Base-by-base conservation (phyloP, 495 filamentous ascomycete genomes). In the Podospora sp. region DNA sequence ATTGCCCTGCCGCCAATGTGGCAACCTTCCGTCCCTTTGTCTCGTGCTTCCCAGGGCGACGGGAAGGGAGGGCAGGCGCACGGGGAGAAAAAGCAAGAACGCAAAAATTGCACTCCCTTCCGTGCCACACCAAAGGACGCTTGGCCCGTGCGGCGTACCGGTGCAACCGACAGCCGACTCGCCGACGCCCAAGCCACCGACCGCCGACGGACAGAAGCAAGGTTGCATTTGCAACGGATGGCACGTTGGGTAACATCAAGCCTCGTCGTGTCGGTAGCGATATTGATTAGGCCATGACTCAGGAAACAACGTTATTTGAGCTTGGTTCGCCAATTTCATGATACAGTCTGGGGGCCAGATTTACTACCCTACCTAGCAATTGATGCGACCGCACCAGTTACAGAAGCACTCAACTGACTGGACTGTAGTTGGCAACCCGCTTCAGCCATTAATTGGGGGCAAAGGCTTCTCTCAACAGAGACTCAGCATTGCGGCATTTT, bases 181-280 rank as follows among this genome's bases (percentile, higher is more conserved):
- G 52, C 52, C 9, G 20, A 11, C 2, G 4, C 49, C 49, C 12
- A 52, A 52, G 52, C n/a, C 52, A 26, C 52, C 52, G 52, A 55
- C 52, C 52, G n/a, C 52, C 52, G 52, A 55, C n/a, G n/a, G 5
- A 22, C 14, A 55, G n/a, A 26, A n/a, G 52, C 24, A 24, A 55
- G 52, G 52, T 46, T 46, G 40, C 40, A 46, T 46, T 46, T 36
- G 33, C 40, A 46, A 46, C 40, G 40, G 40, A 46, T 46, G 40
- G 40, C 40, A 46, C 40, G 40, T 46, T 46, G 16, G 40, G 40
- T 18, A 11, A 33, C 40, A 18, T 46, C 29, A 33, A 33, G 29
- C 29, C 29, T 46, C 14, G 40, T 46, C 40, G 40, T 46, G 40
- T 46, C 16, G 40, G 40, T 46, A 46, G 11, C 40, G 40, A 46